These are phyloP conservation scores for Penicillium bovifimosum DNA, from an alignment of 495 filamentous ascomycete genomes.

Conservation along the genomic window DNA sequence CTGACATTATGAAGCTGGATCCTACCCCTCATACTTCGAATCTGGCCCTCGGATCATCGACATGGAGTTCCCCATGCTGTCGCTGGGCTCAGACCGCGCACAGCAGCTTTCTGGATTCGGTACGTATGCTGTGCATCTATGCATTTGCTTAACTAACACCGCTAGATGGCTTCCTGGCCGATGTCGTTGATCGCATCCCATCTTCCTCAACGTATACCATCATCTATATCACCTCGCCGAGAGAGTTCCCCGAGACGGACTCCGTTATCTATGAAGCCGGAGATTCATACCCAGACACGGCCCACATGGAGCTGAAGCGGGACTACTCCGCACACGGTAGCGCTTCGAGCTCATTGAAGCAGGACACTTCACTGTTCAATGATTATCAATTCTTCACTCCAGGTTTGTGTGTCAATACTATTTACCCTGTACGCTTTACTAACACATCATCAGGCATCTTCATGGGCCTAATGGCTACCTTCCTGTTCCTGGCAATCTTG, in stretches of 20 bases:
- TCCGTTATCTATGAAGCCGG: constrained; percentile 48
- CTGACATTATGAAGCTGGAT: constrained; percentile 35
- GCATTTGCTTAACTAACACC: background rate
- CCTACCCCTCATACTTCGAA: constrained; percentile 42
- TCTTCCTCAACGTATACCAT: constrained; percentile 54
- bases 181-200: constrained; percentile 51
- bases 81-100: constrained; percentile 32
- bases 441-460: constrained; percentile 60
- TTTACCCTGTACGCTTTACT: background rate
- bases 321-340: constrained; percentile 38
- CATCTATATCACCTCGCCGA: constrained; percentile 53
- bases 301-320: constrained; percentile 57
- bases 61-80: constrained; percentile 48
- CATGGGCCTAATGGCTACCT: constrained; percentile 63
- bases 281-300: constrained; percentile 40
- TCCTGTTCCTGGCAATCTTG: constrained; percentile 69
- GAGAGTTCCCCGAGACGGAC: constrained; percentile 36
- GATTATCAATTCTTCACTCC: constrained; percentile 89
- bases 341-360: constrained; percentile 5
- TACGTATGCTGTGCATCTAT: constrained; percentile 18
- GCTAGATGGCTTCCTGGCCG: constrained; percentile 56
- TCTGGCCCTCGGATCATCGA: constrained; percentile 43
- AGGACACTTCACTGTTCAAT: constrained; percentile 65
- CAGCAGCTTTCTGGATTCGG: constrained; percentile 46
- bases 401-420: constrained; percentile 31